Conservation (phyloP, 2,329 filamentous ascomycete species). For the Verticillium longisporum region DNA sequence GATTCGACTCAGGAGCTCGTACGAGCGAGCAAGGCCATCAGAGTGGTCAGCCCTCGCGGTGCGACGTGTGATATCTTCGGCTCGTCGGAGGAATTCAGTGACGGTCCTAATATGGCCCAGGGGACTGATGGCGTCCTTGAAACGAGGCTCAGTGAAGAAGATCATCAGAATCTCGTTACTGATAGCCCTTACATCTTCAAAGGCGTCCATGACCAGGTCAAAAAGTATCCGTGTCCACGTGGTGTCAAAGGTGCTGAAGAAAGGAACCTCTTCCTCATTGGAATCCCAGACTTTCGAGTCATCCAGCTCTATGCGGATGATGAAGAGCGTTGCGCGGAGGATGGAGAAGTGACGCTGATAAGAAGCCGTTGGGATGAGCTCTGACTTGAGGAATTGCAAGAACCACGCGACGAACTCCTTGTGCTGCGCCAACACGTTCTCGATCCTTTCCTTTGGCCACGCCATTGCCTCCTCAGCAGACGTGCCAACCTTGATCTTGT, state of each 20-base stretch:
- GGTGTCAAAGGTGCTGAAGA: slow-evolving; percentile 35
- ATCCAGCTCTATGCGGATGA: slow-evolving; percentile 66
- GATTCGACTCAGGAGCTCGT: slow-evolving; percentile 61
- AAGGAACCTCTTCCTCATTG: slow-evolving; percentile 28
- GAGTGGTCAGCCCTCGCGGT: slow-evolving; percentile 88
- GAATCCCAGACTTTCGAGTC: slow-evolving; percentile 31
- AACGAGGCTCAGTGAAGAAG: slow-evolving; percentile 35
- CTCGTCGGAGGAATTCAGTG: slow-evolving; percentile 39
- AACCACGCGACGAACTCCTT: slow-evolving; percentile 69
- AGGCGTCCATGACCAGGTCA: slow-evolving; percentile 81
- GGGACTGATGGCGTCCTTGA: slow-evolving; percentile 13
- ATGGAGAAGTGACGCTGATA: slow-evolving; percentile 86
- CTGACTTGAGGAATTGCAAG: slow-evolving; percentile 60
- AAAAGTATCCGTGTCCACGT: slow-evolving; percentile 59
- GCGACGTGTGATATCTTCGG: slow-evolving; percentile 52
- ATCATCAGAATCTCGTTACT: slow-evolving; percentile 43
- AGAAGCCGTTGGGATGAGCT: slow-evolving; percentile 74
- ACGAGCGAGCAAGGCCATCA: slow-evolving; percentile 77
- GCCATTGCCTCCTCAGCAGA: slow-evolving; percentile 8
- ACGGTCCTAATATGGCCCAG: slow-evolving; percentile 23
- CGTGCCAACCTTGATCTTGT: slow-evolving; percentile 26
- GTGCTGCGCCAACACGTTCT: slow-evolving; percentile 40
- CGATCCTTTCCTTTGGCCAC: slow-evolving; percentile 28
- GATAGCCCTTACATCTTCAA: slow-evolving; percentile 76
- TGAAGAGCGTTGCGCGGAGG: slow-evolving; percentile 60